phyloP scores from a whole-genome alignment of 192 early-diverging fungal species.

The Coemansia sp. region DNA sequence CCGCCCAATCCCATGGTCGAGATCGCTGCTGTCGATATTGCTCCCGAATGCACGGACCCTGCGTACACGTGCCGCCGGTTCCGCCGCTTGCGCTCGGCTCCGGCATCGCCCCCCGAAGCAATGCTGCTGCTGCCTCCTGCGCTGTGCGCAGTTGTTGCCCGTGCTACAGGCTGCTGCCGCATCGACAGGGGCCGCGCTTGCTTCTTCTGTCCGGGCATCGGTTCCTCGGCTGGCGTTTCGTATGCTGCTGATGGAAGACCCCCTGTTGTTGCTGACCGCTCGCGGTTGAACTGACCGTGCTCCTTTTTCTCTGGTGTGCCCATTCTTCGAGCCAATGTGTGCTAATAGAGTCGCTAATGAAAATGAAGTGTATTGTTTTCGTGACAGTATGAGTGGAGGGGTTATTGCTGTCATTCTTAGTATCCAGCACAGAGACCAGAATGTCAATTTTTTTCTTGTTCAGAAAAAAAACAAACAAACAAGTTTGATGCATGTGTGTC shows the following conservation, averaged over 20 bases:
- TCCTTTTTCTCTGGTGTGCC: neutral
- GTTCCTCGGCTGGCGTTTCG: neutral
- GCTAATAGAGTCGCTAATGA: no score
- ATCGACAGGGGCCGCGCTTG: neutral
- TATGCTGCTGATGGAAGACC: neutral
- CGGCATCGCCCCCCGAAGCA: neutral
- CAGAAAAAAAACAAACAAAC: no score
- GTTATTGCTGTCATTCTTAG: no score
- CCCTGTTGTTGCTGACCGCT: neutral
- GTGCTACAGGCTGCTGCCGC: neutral
- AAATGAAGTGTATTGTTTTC: no score
- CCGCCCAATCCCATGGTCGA: no score
- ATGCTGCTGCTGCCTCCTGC: neutral
- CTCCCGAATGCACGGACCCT: conserved; percentile 2
- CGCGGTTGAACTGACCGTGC: neutral
- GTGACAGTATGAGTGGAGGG: no score
- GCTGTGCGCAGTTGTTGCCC: neutral
- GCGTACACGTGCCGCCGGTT: neutral
- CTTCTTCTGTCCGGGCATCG: neutral
- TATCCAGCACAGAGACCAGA: no score
- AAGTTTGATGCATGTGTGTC: no score
- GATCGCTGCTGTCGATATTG: conserved; percentile 3
- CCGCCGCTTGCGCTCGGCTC: neutral
- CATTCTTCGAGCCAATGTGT: no score
- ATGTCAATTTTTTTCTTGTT: no score